Conservation (phyloP, 768 basidiomycete species). For the Pulveroboletus frians region DNA sequence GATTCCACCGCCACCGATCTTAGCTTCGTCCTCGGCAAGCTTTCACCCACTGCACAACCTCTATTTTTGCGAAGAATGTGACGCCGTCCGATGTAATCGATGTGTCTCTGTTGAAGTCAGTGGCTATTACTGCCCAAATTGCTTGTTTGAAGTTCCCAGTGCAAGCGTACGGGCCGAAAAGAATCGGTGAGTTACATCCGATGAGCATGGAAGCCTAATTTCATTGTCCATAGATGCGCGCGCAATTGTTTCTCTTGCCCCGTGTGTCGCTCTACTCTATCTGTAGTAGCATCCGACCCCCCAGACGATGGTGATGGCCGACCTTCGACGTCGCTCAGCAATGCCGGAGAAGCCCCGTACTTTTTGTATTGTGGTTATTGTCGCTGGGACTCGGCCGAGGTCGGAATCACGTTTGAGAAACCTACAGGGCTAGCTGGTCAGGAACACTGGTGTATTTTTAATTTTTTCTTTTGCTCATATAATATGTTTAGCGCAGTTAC, state of each 20-base stretch:
- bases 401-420: slow-evolving; percentile 92
- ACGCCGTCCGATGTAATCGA: slow-evolving; percentile 87
- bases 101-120: slow-evolving; percentile 93
- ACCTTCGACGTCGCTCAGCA: slow-evolving; percentile 46
- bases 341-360: slow-evolving; percentile 83
- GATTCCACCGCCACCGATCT: slow-evolving; percentile 64
- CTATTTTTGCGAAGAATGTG: slow-evolving; percentile 99
- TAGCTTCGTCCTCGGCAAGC: slow-evolving; percentile 70
- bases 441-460: slow-evolving; percentile 16
- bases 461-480: slow-evolving; percentile 1
- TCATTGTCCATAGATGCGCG: slow-evolving; percentile 65
- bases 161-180: slow-evolving; percentile 98
- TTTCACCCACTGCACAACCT: slow-evolving; percentile 82
- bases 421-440: slow-evolving; percentile 90
- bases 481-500: slow-evolving; percentile 66
- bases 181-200: slow-evolving; percentile 60
- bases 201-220: not conserved
- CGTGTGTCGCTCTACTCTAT: slow-evolving; percentile 82
- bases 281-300: slow-evolving; percentile 87
- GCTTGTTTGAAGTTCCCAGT: slow-evolving; percentile 95
- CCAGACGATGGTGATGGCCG: slow-evolving; percentile 54
- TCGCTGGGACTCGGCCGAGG: slow-evolving; percentile 89
- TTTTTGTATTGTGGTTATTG: slow-evolving; percentile 90
- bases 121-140: slow-evolving; percentile 97
- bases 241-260: slow-evolving; percentile 98